phyloP scores from a whole-genome alignment of 2,329 filamentous ascomycete genomes.

The Phyllosticta ampelicida region DNA sequence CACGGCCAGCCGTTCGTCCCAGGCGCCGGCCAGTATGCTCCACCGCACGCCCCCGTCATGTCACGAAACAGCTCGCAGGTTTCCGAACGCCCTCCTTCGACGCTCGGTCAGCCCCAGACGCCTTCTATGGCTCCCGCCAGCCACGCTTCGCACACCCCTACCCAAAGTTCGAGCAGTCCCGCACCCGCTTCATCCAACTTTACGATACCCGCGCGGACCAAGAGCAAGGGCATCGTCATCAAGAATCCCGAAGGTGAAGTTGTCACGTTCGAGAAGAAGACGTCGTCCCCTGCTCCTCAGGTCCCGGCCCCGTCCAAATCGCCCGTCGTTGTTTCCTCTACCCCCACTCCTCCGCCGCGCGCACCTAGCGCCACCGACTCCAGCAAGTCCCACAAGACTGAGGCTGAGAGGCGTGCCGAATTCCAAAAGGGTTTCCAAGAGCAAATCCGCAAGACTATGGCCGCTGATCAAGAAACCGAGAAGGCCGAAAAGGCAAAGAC shows the following conservation, averaged over 20 bases:
- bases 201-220: conserved; percentile 50
- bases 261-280: conserved; percentile 48
- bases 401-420: conserved; percentile 55
- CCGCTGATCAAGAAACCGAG: conserved; percentile 32
- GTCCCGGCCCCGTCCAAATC: conserved; percentile 44
- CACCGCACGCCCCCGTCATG: conserved; percentile 56
- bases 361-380: conserved; percentile 51
- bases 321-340: conserved; percentile 60
- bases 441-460: conserved; percentile 28
- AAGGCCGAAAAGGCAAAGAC: conserved; percentile 33
- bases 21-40: conserved; percentile 39
- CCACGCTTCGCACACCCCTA: conserved; percentile 41
- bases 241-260: conserved; percentile 73
- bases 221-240: conserved; percentile 70
- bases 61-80: conserved; percentile 55
- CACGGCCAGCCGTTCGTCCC: conserved; percentile 40
- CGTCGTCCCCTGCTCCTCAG: conserved; percentile 33
- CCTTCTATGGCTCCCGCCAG: conserved; percentile 34
- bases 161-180: conserved; percentile 47
- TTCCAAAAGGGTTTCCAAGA: conserved; percentile 60
- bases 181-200: conserved; percentile 52
- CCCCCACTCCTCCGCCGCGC: conserved; percentile 63
- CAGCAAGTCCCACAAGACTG: conserved; percentile 59
- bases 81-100: conserved; percentile 50
- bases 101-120: conserved; percentile 50